These are phyloP conservation scores for Casuarina equisetifolia DNA, from an alignment of 306 rosid species.

Conservation along the genomic window DNA sequence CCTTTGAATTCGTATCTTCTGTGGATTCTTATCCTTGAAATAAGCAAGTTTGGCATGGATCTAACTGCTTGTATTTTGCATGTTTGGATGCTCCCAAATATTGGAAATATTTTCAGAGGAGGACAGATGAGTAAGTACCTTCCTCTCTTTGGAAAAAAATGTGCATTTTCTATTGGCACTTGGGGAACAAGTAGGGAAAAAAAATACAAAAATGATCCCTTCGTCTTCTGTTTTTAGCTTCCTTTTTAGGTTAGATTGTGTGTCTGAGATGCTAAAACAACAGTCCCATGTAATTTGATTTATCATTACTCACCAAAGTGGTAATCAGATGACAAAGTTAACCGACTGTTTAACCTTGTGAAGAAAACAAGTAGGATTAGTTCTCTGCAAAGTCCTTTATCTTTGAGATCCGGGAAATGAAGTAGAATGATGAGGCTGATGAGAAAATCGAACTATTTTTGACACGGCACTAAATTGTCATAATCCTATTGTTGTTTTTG, in stretches of 20 bases:
- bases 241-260: not conserved
- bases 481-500: slow-evolving; percentile 23
- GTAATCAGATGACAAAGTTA: not conserved
- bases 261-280: not conserved
- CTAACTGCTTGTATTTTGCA: slow-evolving; percentile 46
- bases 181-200: not conserved
- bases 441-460: not conserved
- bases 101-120: slow-evolving; percentile 64
- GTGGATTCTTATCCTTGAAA: not conserved
- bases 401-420: not conserved
- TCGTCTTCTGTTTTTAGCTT: not conserved
- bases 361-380: not conserved
- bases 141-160: slow-evolving; percentile 1
- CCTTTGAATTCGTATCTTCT: slow-evolving; percentile 14
- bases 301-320: not conserved
- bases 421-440: not conserved
- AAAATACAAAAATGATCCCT: not conserved
- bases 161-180: not conserved
- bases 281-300: not conserved
- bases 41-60: slow-evolving; percentile 15
- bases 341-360: not conserved
- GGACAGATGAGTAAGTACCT: slow-evolving; percentile 86
- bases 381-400: not conserved
- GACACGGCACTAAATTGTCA: not conserved
- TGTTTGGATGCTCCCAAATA: slow-evolving; percentile 38